Conservation (phyloP, 2,329 filamentous ascomycete genomes). For the Penicillium frequentans region DNA sequence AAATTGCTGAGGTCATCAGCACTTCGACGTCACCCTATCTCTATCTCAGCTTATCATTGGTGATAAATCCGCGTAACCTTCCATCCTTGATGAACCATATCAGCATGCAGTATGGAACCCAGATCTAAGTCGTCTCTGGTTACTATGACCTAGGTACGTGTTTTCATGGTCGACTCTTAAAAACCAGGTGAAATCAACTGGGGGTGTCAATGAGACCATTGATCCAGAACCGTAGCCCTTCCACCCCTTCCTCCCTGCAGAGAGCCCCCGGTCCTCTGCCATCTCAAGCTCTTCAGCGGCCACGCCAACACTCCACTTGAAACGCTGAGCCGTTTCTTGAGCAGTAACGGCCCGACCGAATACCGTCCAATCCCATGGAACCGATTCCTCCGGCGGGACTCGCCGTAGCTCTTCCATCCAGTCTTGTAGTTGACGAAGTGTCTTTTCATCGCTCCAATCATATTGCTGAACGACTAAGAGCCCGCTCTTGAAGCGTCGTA, state of each 20-base stretch:
- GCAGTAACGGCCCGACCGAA: conserved; percentile 88
- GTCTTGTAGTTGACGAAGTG: conserved; percentile 69
- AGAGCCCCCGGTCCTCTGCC: conserved; percentile 85
- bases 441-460: conserved; percentile 88
- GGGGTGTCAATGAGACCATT: conserved; percentile 55
- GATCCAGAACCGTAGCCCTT: conserved; percentile 90
- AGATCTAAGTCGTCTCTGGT: background rate
- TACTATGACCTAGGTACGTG: background rate
- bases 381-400: conserved; percentile 63
- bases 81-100: background rate
- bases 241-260: conserved; percentile 87
- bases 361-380: conserved; percentile 71
- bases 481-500: conserved; percentile 88
- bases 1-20: conserved; percentile 1
- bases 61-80: background rate
- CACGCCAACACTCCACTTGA: conserved; percentile 96
- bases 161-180: background rate
- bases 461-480: conserved; percentile 89
- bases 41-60: background rate
- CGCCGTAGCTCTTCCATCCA: conserved; percentile 77
- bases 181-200: background rate
- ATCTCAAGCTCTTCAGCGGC: conserved; percentile 95
- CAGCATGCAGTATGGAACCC: background rate
- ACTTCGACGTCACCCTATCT: conserved; percentile 13
- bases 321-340: conserved; percentile 82